Evolutionary conservation across 495 filamentous ascomycete genomes (phyloP), one percentile per base, ranked within the genome.

Genomic region (Stereocaulon alpinum): DNA sequence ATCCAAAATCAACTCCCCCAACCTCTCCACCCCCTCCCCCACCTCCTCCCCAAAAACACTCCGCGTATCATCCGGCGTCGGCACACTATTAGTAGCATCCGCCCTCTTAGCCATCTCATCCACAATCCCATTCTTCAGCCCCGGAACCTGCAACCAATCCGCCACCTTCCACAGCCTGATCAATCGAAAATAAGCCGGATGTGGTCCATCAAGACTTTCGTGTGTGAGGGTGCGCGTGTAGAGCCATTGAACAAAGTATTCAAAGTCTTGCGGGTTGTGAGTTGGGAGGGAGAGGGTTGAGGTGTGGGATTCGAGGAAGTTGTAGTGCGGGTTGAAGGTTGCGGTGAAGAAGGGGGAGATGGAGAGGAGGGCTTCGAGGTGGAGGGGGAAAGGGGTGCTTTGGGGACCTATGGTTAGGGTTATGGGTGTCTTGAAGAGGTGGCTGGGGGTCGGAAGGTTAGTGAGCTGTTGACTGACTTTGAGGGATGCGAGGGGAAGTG

Each of bases 281-380:
- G 72, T 73, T 60, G 71, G 70, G 12, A 79, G 68, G 12, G 51
- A 59, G 62, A 77, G 64, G 43, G 65, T 66, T 44, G 74, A 65
- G 22, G 69, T 61, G 47, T 61, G 29, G 34, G 72, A 70, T 70
- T 78, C 76, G 37, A 67, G 68, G 68, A 79, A 79, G 45, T 64
- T 56, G 66, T 73, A 70, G 44, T 50, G 24, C 7, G 66, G 61
- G 52, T 71, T 71, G 56, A 78, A 72, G 20, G 76, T 73, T 40
- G 76, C 74, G 52, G 71, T 64, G 72, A 79, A 79, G 73, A 77
- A 78, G 56, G 74, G 71, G 1, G 75, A 77, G 61, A 66, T 50
- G 20, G 61, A 30, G 17, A 68, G 70, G 40, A 79, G 69, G 49
- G 76, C 72, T 55, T 72, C 67, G 47, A 66, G 68, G 66, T 78